phyloP scores from a whole-genome alignment of 257 asterid species.

The Gardenia jasminoides region DNA sequence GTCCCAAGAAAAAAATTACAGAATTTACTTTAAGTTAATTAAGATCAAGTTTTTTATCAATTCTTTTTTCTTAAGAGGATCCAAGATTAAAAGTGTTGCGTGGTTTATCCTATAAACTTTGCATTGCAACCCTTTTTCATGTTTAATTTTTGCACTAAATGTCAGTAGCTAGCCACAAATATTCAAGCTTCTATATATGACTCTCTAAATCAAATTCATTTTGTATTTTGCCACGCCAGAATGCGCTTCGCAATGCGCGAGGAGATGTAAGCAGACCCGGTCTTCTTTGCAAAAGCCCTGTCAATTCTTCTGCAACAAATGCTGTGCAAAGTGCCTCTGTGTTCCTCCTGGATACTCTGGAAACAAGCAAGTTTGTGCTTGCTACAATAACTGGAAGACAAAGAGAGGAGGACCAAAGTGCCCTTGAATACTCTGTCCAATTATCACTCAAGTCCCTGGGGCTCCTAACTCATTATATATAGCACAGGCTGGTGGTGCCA shows the following conservation, averaged over 20 bases:
- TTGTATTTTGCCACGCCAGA: conserved; percentile 22
- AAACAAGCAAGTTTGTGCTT: conserved; percentile 41
- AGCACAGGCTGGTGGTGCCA: conserved; percentile 1
- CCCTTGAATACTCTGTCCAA: conserved; percentile 22
- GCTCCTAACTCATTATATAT: not conserved
- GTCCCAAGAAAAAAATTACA: too few relatives aligned
- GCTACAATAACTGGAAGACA: conserved; percentile 61
- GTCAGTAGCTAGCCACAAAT: too few relatives aligned
- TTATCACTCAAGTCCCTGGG: not conserved
- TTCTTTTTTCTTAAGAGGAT: too few relatives aligned
- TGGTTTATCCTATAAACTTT: not conserved
- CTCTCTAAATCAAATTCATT: not conserved
- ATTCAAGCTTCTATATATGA: too few relatives aligned
- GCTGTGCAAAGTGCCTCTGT: conserved; percentile 55
- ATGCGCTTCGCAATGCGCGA: conserved; percentile 32
- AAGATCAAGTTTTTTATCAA: too few relatives aligned
- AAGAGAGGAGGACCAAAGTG: conserved; percentile 62
- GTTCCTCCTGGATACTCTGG: conserved; percentile 68
- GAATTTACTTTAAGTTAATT: too few relatives aligned
- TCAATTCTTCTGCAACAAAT: conserved; percentile 47
- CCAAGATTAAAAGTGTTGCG: too few relatives aligned
- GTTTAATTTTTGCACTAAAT: not conserved
- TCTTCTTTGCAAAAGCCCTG: conserved; percentile 34
- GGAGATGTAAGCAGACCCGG: conserved; percentile 46
- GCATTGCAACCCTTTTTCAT: not conserved